phyloP scores from a whole-genome alignment of 176 grass and related monocot genomes.

The Avena insularis region DNA sequence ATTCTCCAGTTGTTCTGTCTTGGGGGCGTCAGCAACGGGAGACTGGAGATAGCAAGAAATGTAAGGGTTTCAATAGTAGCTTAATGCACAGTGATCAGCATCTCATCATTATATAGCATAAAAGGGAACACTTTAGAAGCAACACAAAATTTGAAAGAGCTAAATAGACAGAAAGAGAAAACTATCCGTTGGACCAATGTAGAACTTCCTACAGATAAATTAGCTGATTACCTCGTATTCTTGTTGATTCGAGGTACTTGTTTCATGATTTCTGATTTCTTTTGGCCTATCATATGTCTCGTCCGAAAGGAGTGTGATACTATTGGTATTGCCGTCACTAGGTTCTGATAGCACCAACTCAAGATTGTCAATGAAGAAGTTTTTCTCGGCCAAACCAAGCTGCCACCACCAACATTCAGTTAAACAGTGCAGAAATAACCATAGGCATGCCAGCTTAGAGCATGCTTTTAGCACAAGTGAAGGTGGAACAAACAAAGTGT shows the following conservation, averaged over 20 bases:
- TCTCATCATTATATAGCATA: background rate
- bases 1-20: constrained; percentile 38
- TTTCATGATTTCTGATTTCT: constrained; percentile 61
- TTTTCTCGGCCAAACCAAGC: constrained; percentile 85
- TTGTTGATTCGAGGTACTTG: constrained; percentile 53
- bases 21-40: constrained; percentile 26
- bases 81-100: constrained; percentile 17
- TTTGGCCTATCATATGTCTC: constrained; percentile 80
- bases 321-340: constrained; percentile 92
- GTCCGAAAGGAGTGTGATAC: constrained; percentile 74
- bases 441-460: constrained; percentile 37
- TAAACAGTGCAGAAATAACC: constrained; percentile 26
- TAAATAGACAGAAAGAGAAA: constrained; percentile 13
- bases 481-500: constrained; percentile 32
- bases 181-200: background rate
- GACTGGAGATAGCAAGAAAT: constrained; percentile 46
- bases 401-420: constrained; percentile 51
- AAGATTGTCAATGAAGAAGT: constrained; percentile 77
- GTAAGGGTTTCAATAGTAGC: constrained; percentile 24
- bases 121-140: background rate
- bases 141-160: constrained; percentile 15
- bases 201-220: background rate
- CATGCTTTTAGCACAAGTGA: constrained; percentile 37
- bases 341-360: constrained; percentile 74
- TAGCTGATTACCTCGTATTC: constrained; percentile 71